These are phyloP conservation scores for Artemisia tridentata DNA, from an alignment of 129 eudicot species.

Conservation along the genomic window DNA sequence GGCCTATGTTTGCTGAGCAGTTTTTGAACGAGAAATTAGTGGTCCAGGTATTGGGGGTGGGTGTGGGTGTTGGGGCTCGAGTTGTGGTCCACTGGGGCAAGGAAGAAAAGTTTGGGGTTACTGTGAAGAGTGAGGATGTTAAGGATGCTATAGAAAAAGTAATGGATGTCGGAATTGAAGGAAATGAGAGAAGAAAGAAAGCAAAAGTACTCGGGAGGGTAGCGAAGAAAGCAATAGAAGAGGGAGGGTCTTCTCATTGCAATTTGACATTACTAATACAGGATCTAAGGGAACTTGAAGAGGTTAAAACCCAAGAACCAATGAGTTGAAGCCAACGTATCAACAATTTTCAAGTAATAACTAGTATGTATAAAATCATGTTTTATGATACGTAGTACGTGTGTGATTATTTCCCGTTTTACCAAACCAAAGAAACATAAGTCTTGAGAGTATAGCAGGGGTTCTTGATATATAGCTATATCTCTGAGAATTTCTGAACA, in stretches of 20 bases:
- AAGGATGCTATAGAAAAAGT: conserved; percentile 21
- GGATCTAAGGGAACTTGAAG: conserved; percentile 20
- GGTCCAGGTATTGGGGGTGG: conserved; percentile 27
- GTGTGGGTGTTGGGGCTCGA: conserved; percentile 27
- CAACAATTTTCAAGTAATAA: too few relatives aligned
- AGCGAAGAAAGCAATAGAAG: conserved; percentile 24
- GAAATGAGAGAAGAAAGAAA: conserved; percentile 30
- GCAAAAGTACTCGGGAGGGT: conserved; percentile 4
- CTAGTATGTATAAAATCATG: too few relatives aligned
- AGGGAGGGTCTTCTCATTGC: conserved; percentile 31
- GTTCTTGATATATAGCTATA: too few relatives aligned
- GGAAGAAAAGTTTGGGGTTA: conserved; percentile 27
- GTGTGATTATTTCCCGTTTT: too few relatives aligned
- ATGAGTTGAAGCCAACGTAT: background rate
- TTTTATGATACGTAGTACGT: too few relatives aligned
- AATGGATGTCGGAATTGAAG: conserved; percentile 16
- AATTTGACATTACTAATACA: conserved; percentile 30
- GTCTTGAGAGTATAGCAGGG: too few relatives aligned
- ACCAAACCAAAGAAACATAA: too few relatives aligned
- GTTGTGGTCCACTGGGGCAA: conserved; percentile 31
- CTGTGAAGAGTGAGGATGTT: conserved; percentile 27
- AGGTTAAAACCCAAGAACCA: conserved; percentile 1
- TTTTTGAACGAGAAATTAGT: conserved; percentile 34
- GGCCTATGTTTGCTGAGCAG: conserved; percentile 36
- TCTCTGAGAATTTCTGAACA: too few relatives aligned